Evolutionary conservation across 1,284 basidiomycete genomes (phyloP), one percentile per base, ranked within the genome.

Genomic region (Dichomitus squalens): DNA sequence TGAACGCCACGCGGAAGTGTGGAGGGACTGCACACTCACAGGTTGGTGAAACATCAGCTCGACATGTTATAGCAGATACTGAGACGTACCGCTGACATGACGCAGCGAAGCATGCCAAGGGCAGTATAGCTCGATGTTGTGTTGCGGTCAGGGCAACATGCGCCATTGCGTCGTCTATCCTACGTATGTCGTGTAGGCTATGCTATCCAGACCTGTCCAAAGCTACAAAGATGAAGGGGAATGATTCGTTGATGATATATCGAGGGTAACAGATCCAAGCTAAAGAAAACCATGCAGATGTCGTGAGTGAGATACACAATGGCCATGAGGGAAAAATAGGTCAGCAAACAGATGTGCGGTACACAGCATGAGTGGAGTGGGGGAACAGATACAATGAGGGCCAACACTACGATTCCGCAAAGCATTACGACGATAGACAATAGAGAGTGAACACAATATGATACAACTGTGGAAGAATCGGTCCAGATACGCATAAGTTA

Each of bases 381-480:
- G 62, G 57, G 53, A 60, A 52, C 56, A 59, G 57, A 63, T 63
- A 63, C 61, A 63, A 57, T 53, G 49, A 55, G 52, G 60, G 16
- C 25, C 64, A 59, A 69, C 58, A 59, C 66, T 70, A 70, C 63
- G 65, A 67, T 65, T 68, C 59, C 56, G 61, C 58, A 69, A 60
- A 68, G 68, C 68, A 71, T 64, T 69, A 68, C 66, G 66, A 64
- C 61, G 66, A 72, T 49, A 49, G 66, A 64, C 61, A 64, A 72
- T 53, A 49, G 65, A 67, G 64, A 52, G 65, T 49, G 50, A 65
- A 60, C 59, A 60, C 61, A 62, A 60, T 68, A 68, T 70, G 66
- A 72, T 75, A 75, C 73, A 75, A 68, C 67, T 69, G 69, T 66
- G 63, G 56, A 57, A 31, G 52, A 52, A 58, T 31, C 18, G 18